A percentile compares a stretch with the other conserved stretches of the same genome.
Conservation (phyloP, 805 yeast genomes). For the Yarrowia sp. region DNA sequence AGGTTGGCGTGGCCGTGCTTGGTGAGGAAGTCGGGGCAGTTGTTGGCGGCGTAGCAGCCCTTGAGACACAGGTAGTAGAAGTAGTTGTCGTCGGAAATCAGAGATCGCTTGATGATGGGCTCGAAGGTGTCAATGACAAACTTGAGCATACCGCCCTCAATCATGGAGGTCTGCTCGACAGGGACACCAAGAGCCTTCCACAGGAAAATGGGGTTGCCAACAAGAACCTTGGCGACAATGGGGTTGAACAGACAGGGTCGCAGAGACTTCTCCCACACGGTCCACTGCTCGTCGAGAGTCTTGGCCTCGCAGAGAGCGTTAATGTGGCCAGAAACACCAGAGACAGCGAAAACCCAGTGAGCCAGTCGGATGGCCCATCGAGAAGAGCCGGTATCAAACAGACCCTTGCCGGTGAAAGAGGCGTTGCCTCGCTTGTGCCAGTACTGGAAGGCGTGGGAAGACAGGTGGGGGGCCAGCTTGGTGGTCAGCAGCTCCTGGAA, state of each 20-base stretch:
- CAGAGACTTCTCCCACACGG: conserved; percentile 67
- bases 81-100: conserved; percentile 75
- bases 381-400: conserved; percentile 79
- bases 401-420: conserved; percentile 69
- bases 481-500: conserved; percentile 60
- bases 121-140: conserved; percentile 81
- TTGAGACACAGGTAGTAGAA: conserved; percentile 73
- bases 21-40: conserved; percentile 81
- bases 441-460: conserved; percentile 81
- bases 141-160: conserved; percentile 72
- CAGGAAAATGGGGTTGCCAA: conserved; percentile 83
- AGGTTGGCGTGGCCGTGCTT: conserved; percentile 62
- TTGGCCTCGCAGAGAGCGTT: conserved; percentile 63
- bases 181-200: conserved; percentile 95
- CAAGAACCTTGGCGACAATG: conserved; percentile 66
- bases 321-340: conserved; percentile 60
- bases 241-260: conserved; percentile 77
- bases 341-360: conserved; percentile 60
- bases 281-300: conserved; percentile 66
- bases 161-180: conserved; percentile 80
- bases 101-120: conserved; percentile 69
- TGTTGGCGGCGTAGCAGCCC: conserved; percentile 64
- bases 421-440: conserved; percentile 71
- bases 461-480: conserved; percentile 70
- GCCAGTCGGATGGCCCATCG: conserved; percentile 84